A percentile compares a stretch with the other conserved stretches of the same genome.
These are phyloP conservation scores for Colletotrichum aenigma DNA, from an alignment of 2,329 filamentous ascomycete genomes.

Conservation along the genomic window DNA sequence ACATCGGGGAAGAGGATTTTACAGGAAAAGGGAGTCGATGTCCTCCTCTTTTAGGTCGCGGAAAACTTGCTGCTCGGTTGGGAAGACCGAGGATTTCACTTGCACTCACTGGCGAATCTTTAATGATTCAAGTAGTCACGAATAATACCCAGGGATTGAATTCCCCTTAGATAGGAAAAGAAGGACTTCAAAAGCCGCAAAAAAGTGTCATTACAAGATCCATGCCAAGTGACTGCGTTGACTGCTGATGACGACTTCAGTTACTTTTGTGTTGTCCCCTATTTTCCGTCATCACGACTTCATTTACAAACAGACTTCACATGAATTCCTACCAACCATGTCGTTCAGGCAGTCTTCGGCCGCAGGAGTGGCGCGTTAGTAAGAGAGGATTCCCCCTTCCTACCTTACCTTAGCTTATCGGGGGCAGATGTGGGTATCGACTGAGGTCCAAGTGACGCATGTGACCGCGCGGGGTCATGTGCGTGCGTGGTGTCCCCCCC, in stretches of 20 bases:
- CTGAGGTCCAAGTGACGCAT: not conserved
- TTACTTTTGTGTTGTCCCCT: not conserved
- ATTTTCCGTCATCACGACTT: not conserved
- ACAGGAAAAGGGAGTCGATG: not conserved
- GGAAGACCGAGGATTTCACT: not conserved
- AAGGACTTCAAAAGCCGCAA: not conserved
- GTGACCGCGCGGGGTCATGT: constrained; percentile 12
- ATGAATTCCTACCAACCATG: not conserved
- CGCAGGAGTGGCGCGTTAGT: not conserved
- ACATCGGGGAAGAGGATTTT: not conserved
- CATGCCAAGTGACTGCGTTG: not conserved
- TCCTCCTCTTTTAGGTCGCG: not conserved
- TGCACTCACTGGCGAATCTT: not conserved
- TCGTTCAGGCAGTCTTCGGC: not conserved
- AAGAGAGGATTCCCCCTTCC: not conserved
- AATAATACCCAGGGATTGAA: not conserved
- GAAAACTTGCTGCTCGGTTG: not conserved
- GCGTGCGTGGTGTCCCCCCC: not conserved
- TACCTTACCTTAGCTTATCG: not conserved
- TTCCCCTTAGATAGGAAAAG: not conserved
- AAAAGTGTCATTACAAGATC: not conserved
- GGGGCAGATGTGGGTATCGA: not conserved
- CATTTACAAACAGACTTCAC: not conserved
- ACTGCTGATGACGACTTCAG: not conserved
- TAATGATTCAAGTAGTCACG: not conserved